phyloP scores from a whole-genome alignment of 2,329 filamentous ascomycete species.

The Thielaviopsis euricoi region DNA sequence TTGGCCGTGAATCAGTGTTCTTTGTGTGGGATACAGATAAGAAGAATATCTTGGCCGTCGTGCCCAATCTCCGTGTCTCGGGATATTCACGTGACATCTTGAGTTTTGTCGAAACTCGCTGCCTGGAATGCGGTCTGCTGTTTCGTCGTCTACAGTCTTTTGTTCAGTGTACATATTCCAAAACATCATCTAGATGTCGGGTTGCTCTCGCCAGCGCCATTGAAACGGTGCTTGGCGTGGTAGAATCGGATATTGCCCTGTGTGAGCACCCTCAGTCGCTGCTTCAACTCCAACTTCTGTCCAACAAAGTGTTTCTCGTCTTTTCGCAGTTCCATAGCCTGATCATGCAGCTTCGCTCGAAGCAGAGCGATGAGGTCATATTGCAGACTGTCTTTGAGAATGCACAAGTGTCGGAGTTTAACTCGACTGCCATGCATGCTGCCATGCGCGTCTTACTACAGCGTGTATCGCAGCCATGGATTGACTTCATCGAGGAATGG shows the following conservation, averaged over 20 bases:
- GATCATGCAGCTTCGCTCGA: constrained; percentile 27
- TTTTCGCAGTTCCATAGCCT: constrained; percentile 35
- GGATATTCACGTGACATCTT: constrained; percentile 38
- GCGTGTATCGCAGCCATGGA: constrained; percentile 47
- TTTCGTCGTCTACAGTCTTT: constrained; percentile 30
- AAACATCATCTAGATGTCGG: constrained; percentile 27
- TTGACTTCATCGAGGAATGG: constrained; percentile 55
- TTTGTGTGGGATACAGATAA: constrained; percentile 43
- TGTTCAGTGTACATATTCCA: constrained; percentile 29
- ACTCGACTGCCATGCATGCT: constrained; percentile 41
- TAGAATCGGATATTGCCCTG: constrained; percentile 33
- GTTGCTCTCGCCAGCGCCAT: constrained; percentile 36
- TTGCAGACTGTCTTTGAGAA: constrained; percentile 45
- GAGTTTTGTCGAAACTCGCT: constrained; percentile 28
- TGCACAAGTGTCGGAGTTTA: constrained; percentile 46
- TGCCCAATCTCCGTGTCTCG: constrained; percentile 33
- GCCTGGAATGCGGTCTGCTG: constrained; percentile 30
- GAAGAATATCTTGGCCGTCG: constrained; percentile 32
- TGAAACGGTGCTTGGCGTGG: constrained; percentile 29
- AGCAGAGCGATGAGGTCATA: constrained; percentile 40
- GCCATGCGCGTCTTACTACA: constrained; percentile 52
- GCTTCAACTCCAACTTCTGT: constrained; percentile 34
- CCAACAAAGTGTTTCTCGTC: constrained; percentile 30
- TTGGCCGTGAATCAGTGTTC: constrained; percentile 56
- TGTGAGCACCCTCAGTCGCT: constrained; percentile 29